These are phyloP conservation scores for Ceratobasidium sp. DNA, from an alignment of 1,284 basidiomycete species.

Conservation along the genomic window DNA sequence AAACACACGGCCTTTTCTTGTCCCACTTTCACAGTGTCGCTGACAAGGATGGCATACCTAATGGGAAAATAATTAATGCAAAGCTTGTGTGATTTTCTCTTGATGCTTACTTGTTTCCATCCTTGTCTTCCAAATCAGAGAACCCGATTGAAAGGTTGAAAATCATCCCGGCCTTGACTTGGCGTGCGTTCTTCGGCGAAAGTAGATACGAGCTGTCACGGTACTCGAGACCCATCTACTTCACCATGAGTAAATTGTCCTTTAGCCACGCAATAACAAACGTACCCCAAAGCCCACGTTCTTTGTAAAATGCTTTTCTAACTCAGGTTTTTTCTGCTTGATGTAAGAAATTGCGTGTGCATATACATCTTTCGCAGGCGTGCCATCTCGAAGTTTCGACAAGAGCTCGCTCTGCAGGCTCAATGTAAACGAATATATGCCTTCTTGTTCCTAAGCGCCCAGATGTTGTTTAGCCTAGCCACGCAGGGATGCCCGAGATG, in stretches of 20 bases:
- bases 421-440: conserved; percentile 79
- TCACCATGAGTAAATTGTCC: conserved; percentile 38
- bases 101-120: conserved; percentile 70
- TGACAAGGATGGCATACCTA: conserved; percentile 88
- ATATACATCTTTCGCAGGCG: conserved; percentile 79
- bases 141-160: conserved; percentile 87
- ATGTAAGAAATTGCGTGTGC: conserved; percentile 76
- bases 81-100: not conserved
- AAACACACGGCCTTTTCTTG: conserved; percentile 72
- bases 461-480: not conserved
- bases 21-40: conserved; percentile 87
- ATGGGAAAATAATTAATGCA: conserved; percentile 13
- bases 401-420: conserved; percentile 82
- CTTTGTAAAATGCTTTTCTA: conserved; percentile 87
- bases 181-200: conserved; percentile 77
- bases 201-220: conserved; percentile 87
- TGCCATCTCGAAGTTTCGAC: conserved; percentile 81
- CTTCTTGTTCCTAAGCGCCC: conserved; percentile 78
- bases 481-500: not conserved
- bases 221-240: conserved; percentile 91
- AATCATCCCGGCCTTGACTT: conserved; percentile 81
- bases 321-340: conserved; percentile 76
- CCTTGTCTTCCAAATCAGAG: conserved; percentile 76
- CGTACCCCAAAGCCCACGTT: conserved; percentile 87
- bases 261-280: conserved; percentile 32